These are phyloP conservation scores for Cystobasidium slooffiae DNA, from an alignment of 1,284 basidiomycete genomes.

Conservation along the genomic window DNA sequence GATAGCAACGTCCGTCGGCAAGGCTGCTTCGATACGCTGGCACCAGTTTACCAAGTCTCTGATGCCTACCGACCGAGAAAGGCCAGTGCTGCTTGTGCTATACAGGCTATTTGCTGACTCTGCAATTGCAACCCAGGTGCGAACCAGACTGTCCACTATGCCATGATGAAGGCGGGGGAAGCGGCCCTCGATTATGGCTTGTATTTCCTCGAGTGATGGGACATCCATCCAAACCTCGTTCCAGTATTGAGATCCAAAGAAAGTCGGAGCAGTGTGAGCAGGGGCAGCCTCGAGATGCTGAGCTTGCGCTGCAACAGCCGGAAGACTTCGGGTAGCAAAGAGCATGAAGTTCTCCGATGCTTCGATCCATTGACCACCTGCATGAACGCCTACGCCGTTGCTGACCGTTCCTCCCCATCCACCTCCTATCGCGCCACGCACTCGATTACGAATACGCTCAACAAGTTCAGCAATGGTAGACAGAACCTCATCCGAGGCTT, in stretches of 20 bases:
- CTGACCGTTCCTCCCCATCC: conserved; percentile 69
- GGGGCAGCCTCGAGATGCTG: not conserved
- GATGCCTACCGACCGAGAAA: conserved; percentile 66
- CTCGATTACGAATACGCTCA: conserved; percentile 59
- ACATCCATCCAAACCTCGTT: conserved; percentile 69
- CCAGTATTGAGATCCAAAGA: conserved; percentile 82
- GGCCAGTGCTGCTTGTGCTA: conserved; percentile 57
- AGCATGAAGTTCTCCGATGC: conserved; percentile 58
- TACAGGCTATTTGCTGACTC: conserved; percentile 51
- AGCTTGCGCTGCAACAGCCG: conserved; percentile 8
- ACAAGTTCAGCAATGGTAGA: conserved; percentile 75
- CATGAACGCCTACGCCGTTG: conserved; percentile 69
- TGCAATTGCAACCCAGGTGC: conserved; percentile 67
- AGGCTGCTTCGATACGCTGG: conserved; percentile 67
- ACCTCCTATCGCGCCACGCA: conserved; percentile 70
- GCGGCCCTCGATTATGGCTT: conserved; percentile 68
- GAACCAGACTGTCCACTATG: conserved; percentile 64
- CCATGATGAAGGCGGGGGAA: conserved; percentile 67
- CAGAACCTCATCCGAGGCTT: conserved; percentile 81
- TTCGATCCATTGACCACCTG: conserved; percentile 55
- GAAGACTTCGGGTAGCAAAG: conserved; percentile 57
- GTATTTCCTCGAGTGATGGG: conserved; percentile 68
- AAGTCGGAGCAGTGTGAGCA: conserved; percentile 61
- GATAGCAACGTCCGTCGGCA: conserved; percentile 59
- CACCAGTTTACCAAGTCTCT: conserved; percentile 90